Evolutionary conservation across 2,329 filamentous ascomycete genomes (phyloP).

Genomic region (Venturia pyrina): DNA sequence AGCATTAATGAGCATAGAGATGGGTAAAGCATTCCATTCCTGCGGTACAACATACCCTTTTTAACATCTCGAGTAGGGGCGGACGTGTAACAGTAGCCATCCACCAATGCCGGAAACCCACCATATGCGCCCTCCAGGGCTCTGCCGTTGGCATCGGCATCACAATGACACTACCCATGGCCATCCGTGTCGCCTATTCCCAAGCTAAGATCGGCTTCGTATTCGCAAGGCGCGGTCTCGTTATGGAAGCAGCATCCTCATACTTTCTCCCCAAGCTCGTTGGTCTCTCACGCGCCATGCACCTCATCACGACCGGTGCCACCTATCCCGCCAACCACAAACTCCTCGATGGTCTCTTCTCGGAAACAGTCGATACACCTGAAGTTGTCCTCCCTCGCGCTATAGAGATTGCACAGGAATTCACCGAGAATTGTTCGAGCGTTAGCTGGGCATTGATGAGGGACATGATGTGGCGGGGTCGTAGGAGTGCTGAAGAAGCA

Average conservation of each 20-base stretch:
- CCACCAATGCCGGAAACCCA: slow-evolving; percentile 46
- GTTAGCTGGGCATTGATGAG: slow-evolving; percentile 58
- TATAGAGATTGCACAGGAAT: slow-evolving; percentile 55
- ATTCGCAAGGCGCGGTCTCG: slow-evolving; percentile 58
- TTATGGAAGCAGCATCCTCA: slow-evolving; percentile 61
- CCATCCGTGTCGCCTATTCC: slow-evolving; percentile 43
- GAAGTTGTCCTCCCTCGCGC: slow-evolving; percentile 55
- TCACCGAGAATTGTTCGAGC: slow-evolving; percentile 54
- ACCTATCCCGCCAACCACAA: slow-evolving; percentile 43
- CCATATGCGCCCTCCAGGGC: slow-evolving; percentile 46
- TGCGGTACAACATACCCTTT: not conserved
- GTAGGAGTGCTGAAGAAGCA: slow-evolving; percentile 53
- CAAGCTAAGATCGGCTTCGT: slow-evolving; percentile 63
- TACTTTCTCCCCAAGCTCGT: slow-evolving; percentile 65
- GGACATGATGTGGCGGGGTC: slow-evolving; percentile 57
- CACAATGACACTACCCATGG: slow-evolving; percentile 48
- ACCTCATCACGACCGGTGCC: slow-evolving; percentile 56
- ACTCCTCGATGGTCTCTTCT: slow-evolving; percentile 53
- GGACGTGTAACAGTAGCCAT: slow-evolving; percentile 43
- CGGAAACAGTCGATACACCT: slow-evolving; percentile 48
- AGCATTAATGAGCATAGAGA: slow-evolving; percentile 41
- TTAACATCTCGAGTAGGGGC: slow-evolving; percentile 22
- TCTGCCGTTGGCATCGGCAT: slow-evolving; percentile 49
- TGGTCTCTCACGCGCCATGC: slow-evolving; percentile 52
- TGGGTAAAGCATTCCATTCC: slow-evolving; percentile 29